Evolutionary conservation across 2,329 filamentous ascomycete genomes (phyloP), one percentile per base, ranked within the genome.

Genomic region (Orbilia brochopaga): DNA sequence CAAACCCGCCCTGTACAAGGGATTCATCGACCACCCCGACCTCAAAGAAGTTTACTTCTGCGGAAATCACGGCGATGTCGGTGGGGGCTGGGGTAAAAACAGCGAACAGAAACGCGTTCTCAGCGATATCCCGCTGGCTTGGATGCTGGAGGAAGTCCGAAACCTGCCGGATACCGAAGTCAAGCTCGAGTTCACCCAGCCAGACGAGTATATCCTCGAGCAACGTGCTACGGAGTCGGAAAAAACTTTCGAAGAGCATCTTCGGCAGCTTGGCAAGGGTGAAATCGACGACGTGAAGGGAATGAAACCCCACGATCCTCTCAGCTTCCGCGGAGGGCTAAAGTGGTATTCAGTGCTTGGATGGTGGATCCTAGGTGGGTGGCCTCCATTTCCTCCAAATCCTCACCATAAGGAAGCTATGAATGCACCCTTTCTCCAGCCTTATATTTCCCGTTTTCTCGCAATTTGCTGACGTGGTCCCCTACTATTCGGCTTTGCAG

Each of bases 11-110:
- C 78, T 85, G 0, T 78, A 84, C 2, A 78, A 75, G 75, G 21
- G 75, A 69, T 23, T 78, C 42, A 62, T 76, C 77, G 44, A 77
- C 70, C n/a, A 79, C 48, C 37, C 70, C 51, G 54, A 77, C 72
- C 57, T 75, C 76, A 81, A 81, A 53, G 83, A 85, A 72, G 82
- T 85, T 50, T 85, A 83, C 83, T 85, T 85, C 72, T 81, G 83
- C 0, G 84, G 84, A 0, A 82, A 82, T 60, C 84, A 85, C 63
- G 81, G 81, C 8, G 83, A 85, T 59, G 80, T 85, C 8, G 84
- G 84, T 1, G 84, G 84, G 0, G 84, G 84, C 0, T 85, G 83
- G 81, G 79, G 80, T 0, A 78, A 80, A 7, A 75, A 76, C 5
- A 75, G 76, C 2, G 72, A 75, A 11, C 61, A 77, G 1, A 77